Percentiles rank a stretch among this genome's conserved stretches.
phyloP scores from a whole-genome alignment of 441 rosid genomes.

The Lepidium campestre region DNA sequence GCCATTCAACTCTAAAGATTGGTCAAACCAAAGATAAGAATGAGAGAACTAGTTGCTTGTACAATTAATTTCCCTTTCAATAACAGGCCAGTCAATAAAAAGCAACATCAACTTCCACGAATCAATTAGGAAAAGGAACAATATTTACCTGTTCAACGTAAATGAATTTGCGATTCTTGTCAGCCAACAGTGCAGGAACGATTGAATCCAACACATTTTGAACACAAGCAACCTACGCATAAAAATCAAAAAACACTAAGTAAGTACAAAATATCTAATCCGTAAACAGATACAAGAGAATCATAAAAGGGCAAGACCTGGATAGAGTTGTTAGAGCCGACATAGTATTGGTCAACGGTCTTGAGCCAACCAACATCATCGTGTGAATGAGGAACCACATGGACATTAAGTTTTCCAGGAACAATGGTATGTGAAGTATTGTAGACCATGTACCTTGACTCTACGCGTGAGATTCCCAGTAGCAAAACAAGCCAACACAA shows the following conservation, averaged over 20 bases:
- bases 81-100: not conserved
- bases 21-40: not conserved
- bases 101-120: not conserved
- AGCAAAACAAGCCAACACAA: conserved; percentile 22
- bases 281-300: not conserved
- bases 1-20: not conserved
- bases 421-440: conserved; percentile 81
- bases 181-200: conserved; percentile 77
- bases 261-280: not conserved
- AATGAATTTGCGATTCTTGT: conserved; percentile 88
- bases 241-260: not conserved
- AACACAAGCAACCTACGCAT: conserved; percentile 81
- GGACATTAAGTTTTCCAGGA: conserved; percentile 85
- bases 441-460: conserved; percentile 68
- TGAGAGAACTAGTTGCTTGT: not conserved
- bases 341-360: conserved; percentile 97
- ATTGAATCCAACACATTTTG: conserved; percentile 90
- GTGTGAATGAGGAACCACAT: conserved; percentile 91
- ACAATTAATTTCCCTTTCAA: not conserved
- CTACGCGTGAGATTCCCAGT: conserved; percentile 41
- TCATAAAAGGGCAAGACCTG: conserved; percentile 46
- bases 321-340: conserved; percentile 97
- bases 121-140: not conserved
- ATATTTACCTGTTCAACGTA: conserved; percentile 73
- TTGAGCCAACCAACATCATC: conserved; percentile 99